Evolutionary conservation across 2,329 filamentous ascomycete species (phyloP).

Genomic region (Aspergillus eucalypticola): DNA sequence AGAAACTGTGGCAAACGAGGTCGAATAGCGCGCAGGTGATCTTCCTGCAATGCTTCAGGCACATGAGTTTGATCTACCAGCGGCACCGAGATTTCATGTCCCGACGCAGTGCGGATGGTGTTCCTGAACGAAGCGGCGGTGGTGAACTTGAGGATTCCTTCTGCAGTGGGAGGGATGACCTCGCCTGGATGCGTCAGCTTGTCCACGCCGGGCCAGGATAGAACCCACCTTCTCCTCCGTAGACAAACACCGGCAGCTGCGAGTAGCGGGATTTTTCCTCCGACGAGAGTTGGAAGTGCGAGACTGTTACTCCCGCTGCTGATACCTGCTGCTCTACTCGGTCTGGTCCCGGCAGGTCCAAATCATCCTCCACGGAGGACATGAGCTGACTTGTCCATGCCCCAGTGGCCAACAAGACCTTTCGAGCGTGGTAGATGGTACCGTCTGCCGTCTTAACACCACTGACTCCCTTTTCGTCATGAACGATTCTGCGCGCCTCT

Average conservation of each 20-base stretch:
- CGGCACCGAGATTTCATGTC: slow-evolving; percentile 56
- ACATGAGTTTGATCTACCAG: slow-evolving; percentile 49
- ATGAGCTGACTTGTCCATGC: slow-evolving; percentile 59
- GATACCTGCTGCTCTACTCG: slow-evolving; percentile 56
- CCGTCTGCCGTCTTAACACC: slow-evolving; percentile 55
- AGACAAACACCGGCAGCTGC: slow-evolving; percentile 56
- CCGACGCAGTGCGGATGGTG: slow-evolving; percentile 48
- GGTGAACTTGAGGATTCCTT: slow-evolving; percentile 62
- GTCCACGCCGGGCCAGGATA: neutral
- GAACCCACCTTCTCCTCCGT: slow-evolving; percentile 42
- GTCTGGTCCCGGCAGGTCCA: slow-evolving; percentile 49
- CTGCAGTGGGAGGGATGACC: slow-evolving; percentile 50
- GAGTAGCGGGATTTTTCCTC: slow-evolving; percentile 52
- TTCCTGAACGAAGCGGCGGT: slow-evolving; percentile 62
- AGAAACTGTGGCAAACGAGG: slow-evolving; percentile 32
- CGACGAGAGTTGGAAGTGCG: slow-evolving; percentile 56
- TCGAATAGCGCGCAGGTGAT: slow-evolving; percentile 34
- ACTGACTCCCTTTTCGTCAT: slow-evolving; percentile 37
- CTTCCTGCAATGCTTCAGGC: slow-evolving; percentile 44
- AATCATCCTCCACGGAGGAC: slow-evolving; percentile 49
- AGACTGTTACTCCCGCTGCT: slow-evolving; percentile 62
- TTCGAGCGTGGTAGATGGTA: slow-evolving; percentile 51
- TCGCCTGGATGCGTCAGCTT: slow-evolving; percentile 32
- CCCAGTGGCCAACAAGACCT: slow-evolving; percentile 57
- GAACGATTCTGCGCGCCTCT: slow-evolving; percentile 48